Evolutionary conservation across 345 rosid species (phyloP).

Genomic region (Acer negundo): DNA sequence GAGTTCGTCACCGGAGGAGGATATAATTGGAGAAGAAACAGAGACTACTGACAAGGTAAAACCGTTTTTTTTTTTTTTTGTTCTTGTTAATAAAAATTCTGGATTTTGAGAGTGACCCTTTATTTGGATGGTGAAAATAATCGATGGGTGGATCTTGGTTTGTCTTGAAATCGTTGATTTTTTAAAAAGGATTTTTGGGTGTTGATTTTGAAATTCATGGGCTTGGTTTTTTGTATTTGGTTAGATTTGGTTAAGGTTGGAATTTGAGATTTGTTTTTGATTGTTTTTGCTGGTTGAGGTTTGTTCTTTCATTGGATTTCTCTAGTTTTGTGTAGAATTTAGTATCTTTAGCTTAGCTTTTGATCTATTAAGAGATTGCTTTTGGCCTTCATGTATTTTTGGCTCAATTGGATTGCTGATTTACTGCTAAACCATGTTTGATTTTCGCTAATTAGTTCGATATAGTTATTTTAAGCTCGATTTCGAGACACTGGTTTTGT

Average conservation of each 20-base stretch:
- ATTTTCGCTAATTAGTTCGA: neutral
- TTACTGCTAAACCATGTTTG: slow-evolving; percentile 7
- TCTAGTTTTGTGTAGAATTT: neutral
- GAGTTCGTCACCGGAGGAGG: slow-evolving; percentile 33
- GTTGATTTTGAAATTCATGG: slow-evolving; percentile 11
- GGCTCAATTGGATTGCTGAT: neutral
- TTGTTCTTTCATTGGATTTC: slow-evolving; percentile 5
- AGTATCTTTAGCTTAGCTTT: neutral
- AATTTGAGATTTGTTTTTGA: neutral
- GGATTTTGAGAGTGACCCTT: slow-evolving; percentile 27
- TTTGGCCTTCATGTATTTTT: neutral
- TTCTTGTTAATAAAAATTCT: neutral
- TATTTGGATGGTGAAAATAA: slow-evolving; percentile 18
- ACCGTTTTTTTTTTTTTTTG: neutral
- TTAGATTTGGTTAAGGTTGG: neutral
- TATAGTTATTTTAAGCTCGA: neutral
- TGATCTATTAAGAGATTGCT: neutral
- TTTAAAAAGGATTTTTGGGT: slow-evolving; percentile 5
- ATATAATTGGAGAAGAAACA: slow-evolving; percentile 34
- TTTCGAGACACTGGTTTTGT: neutral
- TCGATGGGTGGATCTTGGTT: slow-evolving; percentile 35
- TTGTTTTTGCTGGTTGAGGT: neutral
- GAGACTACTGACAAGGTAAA: slow-evolving; percentile 37
- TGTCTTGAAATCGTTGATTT: slow-evolving; percentile 3
- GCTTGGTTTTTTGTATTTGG: neutral